Percentiles rank a stretch among this genome's conserved stretches.
These are phyloP conservation scores for Entomortierella beljakovae DNA, from an alignment of 192 early-diverging fungal species.

Conservation along the genomic window DNA sequence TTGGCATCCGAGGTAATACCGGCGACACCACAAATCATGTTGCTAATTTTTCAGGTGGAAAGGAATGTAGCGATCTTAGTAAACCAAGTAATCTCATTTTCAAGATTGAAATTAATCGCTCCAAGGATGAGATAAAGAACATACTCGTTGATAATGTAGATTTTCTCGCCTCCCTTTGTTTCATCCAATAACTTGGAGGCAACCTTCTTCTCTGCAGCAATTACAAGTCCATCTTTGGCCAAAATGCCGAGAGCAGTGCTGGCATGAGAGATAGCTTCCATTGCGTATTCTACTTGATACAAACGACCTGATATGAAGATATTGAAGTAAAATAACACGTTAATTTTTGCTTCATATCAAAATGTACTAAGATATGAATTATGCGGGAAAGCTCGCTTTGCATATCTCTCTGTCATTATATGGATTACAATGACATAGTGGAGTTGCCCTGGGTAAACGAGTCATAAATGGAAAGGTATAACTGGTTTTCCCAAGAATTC, in stretches of 20 bases:
- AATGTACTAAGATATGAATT: background rate
- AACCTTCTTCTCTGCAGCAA: constrained; percentile 97
- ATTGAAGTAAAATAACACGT: background rate
- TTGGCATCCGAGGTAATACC: constrained; percentile 98
- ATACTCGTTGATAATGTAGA: constrained; percentile 96
- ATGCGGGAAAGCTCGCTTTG: background rate
- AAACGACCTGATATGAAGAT: constrained; percentile 57
- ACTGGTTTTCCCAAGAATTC: too few species aligned
- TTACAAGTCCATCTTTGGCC: constrained; percentile 91
- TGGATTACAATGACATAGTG: background rate
- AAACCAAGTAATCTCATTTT: background rate
- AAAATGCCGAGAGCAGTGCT: constrained; percentile 95
- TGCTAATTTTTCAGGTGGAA: constrained; percentile 55
- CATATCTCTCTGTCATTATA: background rate
- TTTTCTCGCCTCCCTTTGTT: constrained; percentile 88
- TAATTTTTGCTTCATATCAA: background rate
- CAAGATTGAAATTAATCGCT: background rate
- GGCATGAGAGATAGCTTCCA: constrained; percentile 99
- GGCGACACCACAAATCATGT: constrained; percentile 93
- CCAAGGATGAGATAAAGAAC: background rate
- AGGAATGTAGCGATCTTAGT: background rate
- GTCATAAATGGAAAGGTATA: background rate
- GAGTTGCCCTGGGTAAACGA: background rate
- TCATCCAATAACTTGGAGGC: constrained; percentile 95
- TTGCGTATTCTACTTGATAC: constrained; percentile 99